phyloP scores from a whole-genome alignment of 1,139 yeast genomes.

The Geotrichum siamense region DNA sequence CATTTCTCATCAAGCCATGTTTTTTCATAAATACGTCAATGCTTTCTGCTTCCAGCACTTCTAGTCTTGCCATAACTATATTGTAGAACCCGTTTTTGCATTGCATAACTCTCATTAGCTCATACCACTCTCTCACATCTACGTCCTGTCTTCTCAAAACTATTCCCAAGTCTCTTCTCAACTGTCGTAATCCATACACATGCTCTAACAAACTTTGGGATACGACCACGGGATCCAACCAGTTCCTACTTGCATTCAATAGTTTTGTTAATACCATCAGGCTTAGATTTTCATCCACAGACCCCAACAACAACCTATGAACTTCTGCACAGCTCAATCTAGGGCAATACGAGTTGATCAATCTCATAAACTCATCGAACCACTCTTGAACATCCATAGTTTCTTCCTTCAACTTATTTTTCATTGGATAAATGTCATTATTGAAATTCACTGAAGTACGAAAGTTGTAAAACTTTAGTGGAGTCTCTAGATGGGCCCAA shows the following conservation, averaged over 20 bases:
- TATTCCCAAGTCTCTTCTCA: not conserved
- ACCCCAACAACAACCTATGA: not conserved
- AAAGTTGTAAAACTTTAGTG: no score
- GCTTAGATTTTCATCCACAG: not conserved
- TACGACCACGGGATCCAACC: slow-evolving; percentile 1
- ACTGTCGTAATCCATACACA: not conserved
- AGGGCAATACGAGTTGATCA: not conserved
- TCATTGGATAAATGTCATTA: not conserved
- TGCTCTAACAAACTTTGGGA: slow-evolving; percentile 2
- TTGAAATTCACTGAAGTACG: no score
- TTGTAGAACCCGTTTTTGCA: not conserved
- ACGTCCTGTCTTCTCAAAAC: no score
- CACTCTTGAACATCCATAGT: not conserved
- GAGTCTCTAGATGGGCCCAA: no score
- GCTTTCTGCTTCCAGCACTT: no score
- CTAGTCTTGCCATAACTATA: not conserved
- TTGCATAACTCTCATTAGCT: not conserved
- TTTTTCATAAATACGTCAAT: not conserved
- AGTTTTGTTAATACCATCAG: not conserved
- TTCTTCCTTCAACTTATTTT: not conserved
- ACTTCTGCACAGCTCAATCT: not conserved
- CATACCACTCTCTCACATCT: no score
- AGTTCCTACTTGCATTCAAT: not conserved
- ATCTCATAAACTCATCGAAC: not conserved
- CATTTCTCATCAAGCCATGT: no score